phyloP scores from a whole-genome alignment of 2,329 filamentous ascomycete genomes.

The Colletotrichum aenigma region DNA sequence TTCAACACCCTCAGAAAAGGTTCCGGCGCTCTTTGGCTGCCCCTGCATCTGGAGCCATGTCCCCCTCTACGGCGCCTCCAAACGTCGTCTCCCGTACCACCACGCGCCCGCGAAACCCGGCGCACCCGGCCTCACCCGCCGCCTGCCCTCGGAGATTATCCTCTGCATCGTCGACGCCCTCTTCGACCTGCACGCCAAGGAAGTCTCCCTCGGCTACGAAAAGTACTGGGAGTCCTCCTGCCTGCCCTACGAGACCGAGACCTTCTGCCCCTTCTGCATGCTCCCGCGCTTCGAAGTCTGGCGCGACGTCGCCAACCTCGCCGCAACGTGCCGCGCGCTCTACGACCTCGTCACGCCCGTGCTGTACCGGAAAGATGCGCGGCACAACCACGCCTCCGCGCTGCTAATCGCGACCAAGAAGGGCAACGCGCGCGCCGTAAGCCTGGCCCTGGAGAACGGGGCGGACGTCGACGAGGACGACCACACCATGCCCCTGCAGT shows the following conservation, averaged over 20 bases:
- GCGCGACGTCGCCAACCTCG: constrained; percentile 14
- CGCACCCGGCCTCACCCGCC: not conserved
- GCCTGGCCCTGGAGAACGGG: constrained; percentile 35
- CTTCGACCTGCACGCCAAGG: constrained; percentile 7
- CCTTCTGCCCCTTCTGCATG: constrained; percentile 17
- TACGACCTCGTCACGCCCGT: constrained; percentile 7
- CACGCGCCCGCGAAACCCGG: not conserved
- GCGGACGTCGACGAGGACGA: constrained; percentile 36
- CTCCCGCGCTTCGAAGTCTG: constrained; percentile 18
- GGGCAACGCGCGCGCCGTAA: not conserved
- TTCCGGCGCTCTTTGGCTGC: constrained; percentile 8
- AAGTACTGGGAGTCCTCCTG: constrained; percentile 20
- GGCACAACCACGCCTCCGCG: constrained; percentile 10
- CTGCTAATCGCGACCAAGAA: constrained; percentile 8
- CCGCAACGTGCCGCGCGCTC: constrained; percentile 5
- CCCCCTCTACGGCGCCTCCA: constrained; percentile 12
- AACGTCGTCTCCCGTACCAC: not conserved
- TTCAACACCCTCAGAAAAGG: not conserved
- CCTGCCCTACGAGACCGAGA: constrained; percentile 11
- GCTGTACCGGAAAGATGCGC: constrained; percentile 7
- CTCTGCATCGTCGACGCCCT: constrained; percentile 17
- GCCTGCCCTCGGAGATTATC: constrained; percentile 13
- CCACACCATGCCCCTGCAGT: constrained; percentile 18
- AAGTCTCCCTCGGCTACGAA: constrained; percentile 9
- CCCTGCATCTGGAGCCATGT: constrained; percentile 18